A percentile compares a stretch with the other conserved stretches of the same genome.
phyloP scores from a whole-genome alignment of 257 asterid genomes.

The Solanum gandarillasii region DNA sequence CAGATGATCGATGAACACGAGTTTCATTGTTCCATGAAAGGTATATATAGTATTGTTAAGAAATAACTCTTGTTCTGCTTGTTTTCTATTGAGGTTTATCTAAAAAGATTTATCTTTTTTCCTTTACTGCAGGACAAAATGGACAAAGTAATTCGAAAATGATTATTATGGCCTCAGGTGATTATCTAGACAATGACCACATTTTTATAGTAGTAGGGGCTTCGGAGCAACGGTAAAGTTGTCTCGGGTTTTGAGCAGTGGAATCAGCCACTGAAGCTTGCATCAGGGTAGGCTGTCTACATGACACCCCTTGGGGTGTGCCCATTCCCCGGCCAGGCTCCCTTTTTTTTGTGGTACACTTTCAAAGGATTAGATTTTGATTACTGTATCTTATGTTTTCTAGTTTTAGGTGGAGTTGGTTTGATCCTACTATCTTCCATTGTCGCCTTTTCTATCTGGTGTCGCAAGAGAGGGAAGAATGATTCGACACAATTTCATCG shows the following conservation, averaged over 20 bases:
- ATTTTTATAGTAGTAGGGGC: background rate
- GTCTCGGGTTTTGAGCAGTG: background rate
- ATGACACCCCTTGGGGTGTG: background rate
- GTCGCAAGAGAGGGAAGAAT: background rate
- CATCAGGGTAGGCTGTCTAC: background rate
- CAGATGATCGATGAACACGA: background rate
- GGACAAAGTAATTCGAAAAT: background rate
- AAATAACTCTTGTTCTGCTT: background rate
- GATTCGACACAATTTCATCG: background rate
- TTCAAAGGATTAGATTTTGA: background rate
- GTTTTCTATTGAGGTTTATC: background rate
- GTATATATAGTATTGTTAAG: background rate
- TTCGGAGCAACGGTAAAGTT: background rate
- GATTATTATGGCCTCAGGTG: conserved; percentile 2
- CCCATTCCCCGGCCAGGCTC: background rate
- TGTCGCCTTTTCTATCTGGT: background rate
- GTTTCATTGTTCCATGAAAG: background rate
- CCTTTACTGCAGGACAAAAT: background rate
- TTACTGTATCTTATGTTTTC: background rate
- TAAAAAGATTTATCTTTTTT: background rate
- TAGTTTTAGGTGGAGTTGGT: conserved; percentile 10
- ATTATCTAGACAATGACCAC: background rate
- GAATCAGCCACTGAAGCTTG: background rate
- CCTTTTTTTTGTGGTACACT: background rate
- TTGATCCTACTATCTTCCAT: background rate